A percentile compares a stretch with the other conserved stretches of the same genome.
Conservation (phyloP, 805 yeast species). For the Blastobotrys muscicola region DNA sequence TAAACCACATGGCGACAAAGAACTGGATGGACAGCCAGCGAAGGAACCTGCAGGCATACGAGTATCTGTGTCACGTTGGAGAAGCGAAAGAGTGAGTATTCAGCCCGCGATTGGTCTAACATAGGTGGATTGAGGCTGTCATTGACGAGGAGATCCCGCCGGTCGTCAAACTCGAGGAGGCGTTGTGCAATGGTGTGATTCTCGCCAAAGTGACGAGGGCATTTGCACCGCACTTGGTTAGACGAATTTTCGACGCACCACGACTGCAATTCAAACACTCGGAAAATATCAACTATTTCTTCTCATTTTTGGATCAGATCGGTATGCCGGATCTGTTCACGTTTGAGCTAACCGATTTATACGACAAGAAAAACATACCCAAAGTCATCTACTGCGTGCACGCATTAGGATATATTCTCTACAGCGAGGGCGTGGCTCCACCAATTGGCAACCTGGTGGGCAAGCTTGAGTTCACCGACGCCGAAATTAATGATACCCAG, state of each 20-base stretch:
- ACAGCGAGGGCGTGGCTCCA: constrained; percentile 48
- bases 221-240: constrained; percentile 57
- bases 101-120: constrained; percentile 1
- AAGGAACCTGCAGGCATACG: constrained; percentile 47
- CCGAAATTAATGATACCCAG: constrained; percentile 61
- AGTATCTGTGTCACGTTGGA: constrained; percentile 67
- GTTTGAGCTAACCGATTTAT: constrained; percentile 87
- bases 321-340: constrained; percentile 80
- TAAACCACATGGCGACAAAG: constrained; percentile 17
- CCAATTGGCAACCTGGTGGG: constrained; percentile 55
- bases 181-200: constrained; percentile 74
- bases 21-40: constrained; percentile 35
- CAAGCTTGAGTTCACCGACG: constrained; percentile 50
- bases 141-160: constrained; percentile 49
- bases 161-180: constrained; percentile 51
- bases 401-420: constrained; percentile 70
- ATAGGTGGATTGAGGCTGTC: constrained; percentile 58
- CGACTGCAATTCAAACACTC: constrained; percentile 81
- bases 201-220: constrained; percentile 69
- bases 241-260: constrained; percentile 44
- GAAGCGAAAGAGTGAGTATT: constrained; percentile 51
- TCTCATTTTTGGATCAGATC: constrained; percentile 53
- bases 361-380: constrained; percentile 85
- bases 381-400: constrained; percentile 90
- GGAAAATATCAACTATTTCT: constrained; percentile 82